Evolutionary conservation across 1,139 yeast species (phyloP), one percentile per base, ranked within the genome.

Genomic region (Keqinozyma sinolaborantium): DNA sequence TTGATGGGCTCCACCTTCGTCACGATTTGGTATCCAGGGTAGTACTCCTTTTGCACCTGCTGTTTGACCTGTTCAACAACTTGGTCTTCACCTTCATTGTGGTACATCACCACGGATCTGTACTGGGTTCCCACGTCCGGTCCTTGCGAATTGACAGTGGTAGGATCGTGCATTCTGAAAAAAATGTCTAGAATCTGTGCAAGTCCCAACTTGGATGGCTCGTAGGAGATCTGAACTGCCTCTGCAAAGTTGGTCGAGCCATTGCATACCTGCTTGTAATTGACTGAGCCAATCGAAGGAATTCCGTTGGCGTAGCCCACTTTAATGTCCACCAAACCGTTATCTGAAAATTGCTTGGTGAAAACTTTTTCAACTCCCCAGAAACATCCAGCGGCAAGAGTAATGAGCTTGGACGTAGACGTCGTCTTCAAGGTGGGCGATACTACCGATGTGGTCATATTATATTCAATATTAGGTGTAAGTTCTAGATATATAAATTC

Each of bases 331-430:
- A 82, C 53, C 14, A 90, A 58, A 2, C 90, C 90, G 50, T 76
- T 79, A 34, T 60, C 70, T 4, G 50, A 49, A 44, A 78, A 83
- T 41, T 83, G 73, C 51, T 83, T 83, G 40, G 81, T 64, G 62
- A 77, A 88, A 24, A 90, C 79, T 47, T 83, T 83, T 51, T 92
- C 97, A 9, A 84, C 87, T 13, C 96, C 96, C 97, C 97, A 90
- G 68, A 88, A 92, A 53, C 98, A 90, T 3, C 94, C 94, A 2
- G 84, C 88, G 1, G 86, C 90, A 14, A 83, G 56, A 0, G 88
- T 82, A 33, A 80, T 55, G 23, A 79, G 45, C 44, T 73, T 68
- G 30, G 82, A 51, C 4, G 68, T 53, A 5, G 63, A 28, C 2
- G 70, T 59, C 10, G 60, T 57, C 31, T 50, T 55, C 26, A 69